Conservation (phyloP, 768 basidiomycete species). For the Podaxis sp. region DNA sequence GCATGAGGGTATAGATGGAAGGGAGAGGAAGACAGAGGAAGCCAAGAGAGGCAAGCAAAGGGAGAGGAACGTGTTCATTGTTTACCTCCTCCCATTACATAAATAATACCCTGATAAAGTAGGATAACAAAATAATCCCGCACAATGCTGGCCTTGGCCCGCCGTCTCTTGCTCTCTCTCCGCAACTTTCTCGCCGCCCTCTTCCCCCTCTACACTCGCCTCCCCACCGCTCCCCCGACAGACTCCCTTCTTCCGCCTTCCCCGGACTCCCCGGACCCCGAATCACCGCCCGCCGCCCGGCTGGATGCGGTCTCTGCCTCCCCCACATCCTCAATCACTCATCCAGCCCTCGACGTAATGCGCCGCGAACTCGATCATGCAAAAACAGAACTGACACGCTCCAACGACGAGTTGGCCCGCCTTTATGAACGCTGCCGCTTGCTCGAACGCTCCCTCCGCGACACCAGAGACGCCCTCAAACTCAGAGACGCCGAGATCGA, state of each 20-base stretch:
- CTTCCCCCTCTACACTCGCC: constrained; percentile 2
- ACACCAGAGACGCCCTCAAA: constrained; percentile 60
- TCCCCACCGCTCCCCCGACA: neutral
- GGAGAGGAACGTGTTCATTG: constrained; percentile 9
- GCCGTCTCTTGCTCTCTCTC: constrained; percentile 39
- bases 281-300: constrained; percentile 21
- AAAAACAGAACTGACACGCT: constrained; percentile 54
- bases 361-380: constrained; percentile 58
- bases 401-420: constrained; percentile 52
- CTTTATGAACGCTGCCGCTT: constrained; percentile 62
- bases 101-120: constrained; percentile 1
- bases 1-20: constrained; percentile 21
- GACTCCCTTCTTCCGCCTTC: neutral
- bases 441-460: constrained; percentile 63
- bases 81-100: constrained; percentile 5
- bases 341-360: constrained; percentile 41
- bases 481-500: constrained; percentile 63
- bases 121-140: neutral
- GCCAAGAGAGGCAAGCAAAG: neutral
- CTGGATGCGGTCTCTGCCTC: constrained; percentile 31
- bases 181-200: constrained; percentile 50
- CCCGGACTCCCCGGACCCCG: constrained; percentile 4
- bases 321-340: constrained; percentile 40
- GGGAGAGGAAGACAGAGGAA: neutral
- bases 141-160: constrained; percentile 6